Percentiles rank a stretch among this genome's conserved stretches.
Evolutionary conservation across 2,329 filamentous ascomycete genomes (phyloP).

Genomic region (Davidsoniella eucalypti): DNA sequence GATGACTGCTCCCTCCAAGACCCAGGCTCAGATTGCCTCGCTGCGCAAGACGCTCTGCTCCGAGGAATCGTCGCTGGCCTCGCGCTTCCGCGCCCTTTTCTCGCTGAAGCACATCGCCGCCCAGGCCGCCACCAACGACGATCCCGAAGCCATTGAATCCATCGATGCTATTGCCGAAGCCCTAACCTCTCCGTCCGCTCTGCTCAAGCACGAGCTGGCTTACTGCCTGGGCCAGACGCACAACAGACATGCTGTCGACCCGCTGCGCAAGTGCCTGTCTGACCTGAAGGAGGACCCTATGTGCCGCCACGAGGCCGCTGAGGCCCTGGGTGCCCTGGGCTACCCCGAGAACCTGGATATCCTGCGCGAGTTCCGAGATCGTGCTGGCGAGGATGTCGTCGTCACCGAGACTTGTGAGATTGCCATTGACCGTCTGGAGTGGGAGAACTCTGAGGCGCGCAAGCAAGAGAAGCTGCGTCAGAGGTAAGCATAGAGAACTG

Average conservation of each 20-base stretch:
- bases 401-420: constrained; percentile 96
- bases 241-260: constrained; percentile 56
- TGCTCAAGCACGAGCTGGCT: constrained; percentile 90
- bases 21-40: constrained; percentile 34
- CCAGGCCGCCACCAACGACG: constrained; percentile 49
- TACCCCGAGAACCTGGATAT: constrained; percentile 58
- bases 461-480: constrained; percentile 62
- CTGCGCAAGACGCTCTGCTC: constrained; percentile 64
- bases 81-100: constrained; percentile 91
- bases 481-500: constrained; percentile 39
- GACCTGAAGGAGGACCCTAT: constrained; percentile 77
- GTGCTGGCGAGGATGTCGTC: constrained; percentile 57
- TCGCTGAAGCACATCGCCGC: constrained; percentile 87
- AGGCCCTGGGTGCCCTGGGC: constrained; percentile 79
- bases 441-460: constrained; percentile 63
- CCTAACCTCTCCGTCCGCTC: constrained; percentile 68
- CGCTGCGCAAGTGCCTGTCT: constrained; percentile 56
- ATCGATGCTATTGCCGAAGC: constrained; percentile 75
- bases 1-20: constrained; percentile 10
- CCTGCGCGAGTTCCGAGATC: constrained; percentile 57
- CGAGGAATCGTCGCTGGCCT: constrained; percentile 65
- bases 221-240: constrained; percentile 91
- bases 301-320: constrained; percentile 91
- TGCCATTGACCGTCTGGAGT: constrained; percentile 82
- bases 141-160: constrained; percentile 36